These are phyloP conservation scores for Nicotiana knightiana DNA, from an alignment of 257 asterid genomes.

Conservation along the genomic window DNA sequence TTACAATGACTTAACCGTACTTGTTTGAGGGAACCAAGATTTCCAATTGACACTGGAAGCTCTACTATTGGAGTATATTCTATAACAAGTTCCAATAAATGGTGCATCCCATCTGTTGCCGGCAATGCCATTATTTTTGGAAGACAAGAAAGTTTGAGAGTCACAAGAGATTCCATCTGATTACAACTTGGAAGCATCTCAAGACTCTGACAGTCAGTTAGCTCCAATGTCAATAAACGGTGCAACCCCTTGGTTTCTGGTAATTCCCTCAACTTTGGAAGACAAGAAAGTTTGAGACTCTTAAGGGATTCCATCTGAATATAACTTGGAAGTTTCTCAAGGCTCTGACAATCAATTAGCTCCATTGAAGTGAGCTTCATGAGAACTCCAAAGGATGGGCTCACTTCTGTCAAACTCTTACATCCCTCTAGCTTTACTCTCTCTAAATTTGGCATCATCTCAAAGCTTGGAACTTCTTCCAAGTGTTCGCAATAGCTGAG, in stretches of 20 bases:
- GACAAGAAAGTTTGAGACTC: conserved; percentile 9
- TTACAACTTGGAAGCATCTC: conserved; percentile 1
- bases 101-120: background rate
- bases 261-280: background rate
- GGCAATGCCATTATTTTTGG: background rate
- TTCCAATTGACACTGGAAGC: background rate
- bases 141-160: conserved; percentile 8
- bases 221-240: background rate
- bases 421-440: conserved; percentile 7
- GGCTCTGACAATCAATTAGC: conserved; percentile 4
- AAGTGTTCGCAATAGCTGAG: conserved; percentile 6
- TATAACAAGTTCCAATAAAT: background rate
- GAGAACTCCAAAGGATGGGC: conserved; percentile 5
- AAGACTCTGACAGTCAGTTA: background rate
- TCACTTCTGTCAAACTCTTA: conserved; percentile 2
- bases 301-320: conserved; percentile 4
- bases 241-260: conserved; percentile 6
- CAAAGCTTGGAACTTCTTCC: conserved; percentile 10
- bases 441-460: conserved; percentile 11
- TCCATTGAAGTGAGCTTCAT: background rate
- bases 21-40: conserved; percentile 3
- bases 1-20: background rate
- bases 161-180: conserved; percentile 9
- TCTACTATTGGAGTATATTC: conserved; percentile 5
- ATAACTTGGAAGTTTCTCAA: conserved; percentile 2